Conservation (phyloP, 2,329 filamentous ascomycete species). For the Fusarium musae region DNA sequence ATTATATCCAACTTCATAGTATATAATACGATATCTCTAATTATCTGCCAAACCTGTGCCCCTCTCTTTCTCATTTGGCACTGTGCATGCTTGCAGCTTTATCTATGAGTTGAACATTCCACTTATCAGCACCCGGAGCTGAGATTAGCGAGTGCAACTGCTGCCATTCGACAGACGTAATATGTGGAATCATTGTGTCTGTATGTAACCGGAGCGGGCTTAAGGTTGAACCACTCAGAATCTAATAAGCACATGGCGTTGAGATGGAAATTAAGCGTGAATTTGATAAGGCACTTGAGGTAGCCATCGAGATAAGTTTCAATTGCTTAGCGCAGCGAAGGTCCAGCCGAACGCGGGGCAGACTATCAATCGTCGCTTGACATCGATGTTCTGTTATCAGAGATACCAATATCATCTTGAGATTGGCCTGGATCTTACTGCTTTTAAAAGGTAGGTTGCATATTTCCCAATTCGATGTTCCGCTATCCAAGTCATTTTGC, state of each 20-base stretch:
- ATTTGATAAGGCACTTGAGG: background rate
- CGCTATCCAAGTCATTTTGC: accelerated
- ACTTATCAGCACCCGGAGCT: accelerated
- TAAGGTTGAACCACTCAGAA: accelerated
- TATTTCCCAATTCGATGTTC: accelerated
- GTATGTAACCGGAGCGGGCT: too few relatives aligned
- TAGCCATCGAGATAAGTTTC: background rate
- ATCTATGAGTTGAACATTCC: accelerated
- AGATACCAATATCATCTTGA: background rate
- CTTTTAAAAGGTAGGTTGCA: background rate
- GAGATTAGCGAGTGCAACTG: accelerated
- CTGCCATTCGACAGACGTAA: background rate
- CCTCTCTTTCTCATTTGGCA: accelerated
- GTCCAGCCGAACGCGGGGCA: background rate
- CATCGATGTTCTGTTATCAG: background rate
- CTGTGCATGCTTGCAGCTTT: accelerated
- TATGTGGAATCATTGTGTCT: too few relatives aligned
- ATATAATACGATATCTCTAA: background rate
- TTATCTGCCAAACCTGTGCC: accelerated
- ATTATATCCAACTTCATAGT: background rate
- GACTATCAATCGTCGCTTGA: accelerated
- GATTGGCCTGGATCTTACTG: too few relatives aligned
- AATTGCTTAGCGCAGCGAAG: background rate
- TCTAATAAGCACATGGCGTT: accelerated
- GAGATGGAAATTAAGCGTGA: too few relatives aligned